A percentile compares a stretch with the other conserved stretches of the same genome.
Evolutionary conservation across 768 basidiomycete genomes (phyloP).

Genomic region (Lentinula edodes): DNA sequence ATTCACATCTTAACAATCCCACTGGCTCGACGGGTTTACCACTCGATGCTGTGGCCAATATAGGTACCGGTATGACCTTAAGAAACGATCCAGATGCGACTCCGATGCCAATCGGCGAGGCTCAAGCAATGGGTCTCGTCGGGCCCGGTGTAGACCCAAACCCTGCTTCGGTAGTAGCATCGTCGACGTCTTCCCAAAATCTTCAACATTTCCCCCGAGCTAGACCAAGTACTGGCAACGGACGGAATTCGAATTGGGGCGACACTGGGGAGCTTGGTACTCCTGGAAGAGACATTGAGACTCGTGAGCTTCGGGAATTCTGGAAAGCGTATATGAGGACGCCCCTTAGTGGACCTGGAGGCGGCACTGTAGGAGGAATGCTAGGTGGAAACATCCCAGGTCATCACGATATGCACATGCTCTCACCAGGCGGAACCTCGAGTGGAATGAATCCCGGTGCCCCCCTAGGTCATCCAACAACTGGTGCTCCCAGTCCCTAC

Average conservation of each 20-base stretch:
- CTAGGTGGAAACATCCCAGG: not conserved
- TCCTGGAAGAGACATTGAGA: slow-evolving; percentile 25
- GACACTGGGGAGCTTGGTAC: slow-evolving; percentile 10
- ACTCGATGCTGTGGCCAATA: not conserved
- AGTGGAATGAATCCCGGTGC: not conserved
- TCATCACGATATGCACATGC: not conserved
- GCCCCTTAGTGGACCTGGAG: slow-evolving; percentile 41
- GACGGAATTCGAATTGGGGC: not conserved
- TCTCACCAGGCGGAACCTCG: not conserved
- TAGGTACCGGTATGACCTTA: not conserved
- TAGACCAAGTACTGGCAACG: slow-evolving; percentile 4
- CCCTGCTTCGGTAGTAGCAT: not conserved
- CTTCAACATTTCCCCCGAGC: not conserved
- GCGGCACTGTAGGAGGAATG: slow-evolving; percentile 7
- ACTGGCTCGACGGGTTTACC: not conserved
- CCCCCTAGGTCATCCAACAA: not conserved
- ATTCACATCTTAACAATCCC: not conserved
- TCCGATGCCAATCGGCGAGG: slow-evolving; percentile 34
- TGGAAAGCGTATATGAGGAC: slow-evolving; percentile 76
- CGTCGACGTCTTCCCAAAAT: not conserved
- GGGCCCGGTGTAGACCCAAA: not conserved
- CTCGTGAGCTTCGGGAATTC: slow-evolving; percentile 56
- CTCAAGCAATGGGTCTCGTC: slow-evolving; percentile 7
- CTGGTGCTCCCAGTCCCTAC: not conserved
- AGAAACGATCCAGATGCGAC: slow-evolving; percentile 39